Base-by-base conservation (phyloP, 441 rosid species). In the Cnidoscolus chayamansa region DNA sequence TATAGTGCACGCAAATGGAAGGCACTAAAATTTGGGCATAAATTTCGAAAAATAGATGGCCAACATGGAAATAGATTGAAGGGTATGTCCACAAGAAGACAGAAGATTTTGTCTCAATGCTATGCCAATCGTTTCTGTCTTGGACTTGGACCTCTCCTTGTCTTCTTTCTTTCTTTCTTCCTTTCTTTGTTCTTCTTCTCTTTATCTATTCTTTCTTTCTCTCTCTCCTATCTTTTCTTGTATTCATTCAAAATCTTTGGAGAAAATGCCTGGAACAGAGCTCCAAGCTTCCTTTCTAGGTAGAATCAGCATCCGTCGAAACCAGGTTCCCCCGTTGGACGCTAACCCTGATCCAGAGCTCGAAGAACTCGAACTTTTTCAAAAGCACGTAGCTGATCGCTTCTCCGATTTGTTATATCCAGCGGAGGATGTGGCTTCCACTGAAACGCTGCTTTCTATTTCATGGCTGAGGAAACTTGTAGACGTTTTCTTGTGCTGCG, bases 351-450 rank as follows among this genome's bases (percentile, higher is more conserved):
- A 94, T 68, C 97, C 90, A 72, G 98, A 94, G 7, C 84, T 88
- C 40, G 95, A 92, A 72, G 98, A 89, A 83, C 88, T 94, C 35
- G 97, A 92, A 70, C 81, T 88, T 47, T 92, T 94, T 73, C 98
- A 94, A 65, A 83, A 76, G 55, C 92, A 90, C 72, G 86, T 91
- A 64, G 83, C 92, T 59, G 93, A 94, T 74, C 93, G 92, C 45
- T 94, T 94, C 81, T 32, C 86, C 13, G 88, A 85, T 45, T 84
- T 94, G 68, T 65, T 85, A 12, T 71, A 89, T 25, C 70, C 86
- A 7, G 75, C 80, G 3, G 79, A 73, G 17, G 76, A 66, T 2
- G 20, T 31, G 20, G 9, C 72, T 61, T 72, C 54, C 75, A 72
- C 43, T 64, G 85, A 56, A 7, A 54, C 69, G 47, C 40, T 90